A percentile compares a stretch with the other conserved stretches of the same genome.
Evolutionary conservation across 1,139 yeast species (phyloP).

Genomic region (Yamadazyma oceani): DNA sequence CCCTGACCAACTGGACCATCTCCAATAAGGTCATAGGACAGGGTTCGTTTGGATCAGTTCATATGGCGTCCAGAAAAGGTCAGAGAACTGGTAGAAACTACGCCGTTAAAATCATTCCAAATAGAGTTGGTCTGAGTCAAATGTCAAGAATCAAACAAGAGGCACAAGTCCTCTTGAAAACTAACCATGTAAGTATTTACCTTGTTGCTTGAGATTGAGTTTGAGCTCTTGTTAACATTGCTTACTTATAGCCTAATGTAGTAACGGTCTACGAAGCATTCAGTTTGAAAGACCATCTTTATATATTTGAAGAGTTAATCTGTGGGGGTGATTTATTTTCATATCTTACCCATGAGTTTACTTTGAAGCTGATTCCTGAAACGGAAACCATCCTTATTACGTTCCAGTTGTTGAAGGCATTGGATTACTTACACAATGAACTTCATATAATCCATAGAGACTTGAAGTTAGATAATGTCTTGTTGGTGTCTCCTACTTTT

Average conservation of each 20-base stretch:
- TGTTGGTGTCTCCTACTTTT: conserved; percentile 51
- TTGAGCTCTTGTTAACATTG: too few relatives aligned
- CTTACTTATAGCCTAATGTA: conserved; percentile 37
- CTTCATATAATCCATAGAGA: conserved; percentile 23
- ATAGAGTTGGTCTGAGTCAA: conserved; percentile 24
- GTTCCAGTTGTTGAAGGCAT: conserved; percentile 55
- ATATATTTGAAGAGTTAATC: conserved; percentile 51
- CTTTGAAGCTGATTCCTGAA: conserved; percentile 46
- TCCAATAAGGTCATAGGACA: conserved; percentile 47
- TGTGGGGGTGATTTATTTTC: conserved; percentile 71
- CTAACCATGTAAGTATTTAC: conserved; percentile 36
- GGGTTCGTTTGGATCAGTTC: conserved; percentile 63
- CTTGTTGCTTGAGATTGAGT: conserved; percentile 5
- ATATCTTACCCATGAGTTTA: conserved; percentile 47
- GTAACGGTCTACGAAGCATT: conserved; percentile 43
- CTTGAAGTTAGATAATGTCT: conserved; percentile 52
- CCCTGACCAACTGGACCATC: conserved; percentile 37
- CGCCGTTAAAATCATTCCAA: conserved; percentile 53
- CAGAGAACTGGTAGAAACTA: conserved; percentile 21
- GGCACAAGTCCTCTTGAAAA: conserved; percentile 36
- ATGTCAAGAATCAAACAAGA: conserved; percentile 27
- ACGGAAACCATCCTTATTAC: conserved; percentile 54
- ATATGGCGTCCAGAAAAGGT: conserved; percentile 23
- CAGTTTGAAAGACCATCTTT: conserved; percentile 34
- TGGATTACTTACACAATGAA: conserved; percentile 48